Conservation (phyloP, 1,139 yeast genomes). For the Yamadazyma mexicana region DNA sequence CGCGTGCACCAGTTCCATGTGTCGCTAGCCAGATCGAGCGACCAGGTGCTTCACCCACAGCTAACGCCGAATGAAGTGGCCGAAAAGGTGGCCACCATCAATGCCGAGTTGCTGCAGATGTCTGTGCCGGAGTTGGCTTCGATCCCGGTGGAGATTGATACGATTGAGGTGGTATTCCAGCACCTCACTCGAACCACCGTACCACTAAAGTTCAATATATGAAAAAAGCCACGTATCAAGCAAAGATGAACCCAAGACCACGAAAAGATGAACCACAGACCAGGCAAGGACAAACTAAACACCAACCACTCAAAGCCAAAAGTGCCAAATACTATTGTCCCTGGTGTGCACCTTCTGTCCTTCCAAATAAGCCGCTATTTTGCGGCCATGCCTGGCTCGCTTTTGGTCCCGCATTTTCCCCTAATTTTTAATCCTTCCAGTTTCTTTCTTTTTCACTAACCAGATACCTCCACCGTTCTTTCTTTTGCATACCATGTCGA, state of each 20-base stretch:
- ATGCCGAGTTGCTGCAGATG: neutral
- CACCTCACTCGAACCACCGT: neutral
- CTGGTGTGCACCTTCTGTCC: too few relatives aligned
- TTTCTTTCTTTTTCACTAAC: too few relatives aligned
- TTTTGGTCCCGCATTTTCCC: too few relatives aligned
- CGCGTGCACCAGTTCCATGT: neutral
- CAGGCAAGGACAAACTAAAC: neutral
- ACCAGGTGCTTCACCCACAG: conserved; percentile 1
- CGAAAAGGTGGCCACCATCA: neutral
- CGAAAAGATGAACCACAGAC: neutral
- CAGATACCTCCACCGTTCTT: too few relatives aligned
- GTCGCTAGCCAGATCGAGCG: conserved; percentile 3
- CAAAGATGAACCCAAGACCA: neutral
- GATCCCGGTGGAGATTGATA: neutral
- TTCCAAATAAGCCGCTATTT: too few relatives aligned
- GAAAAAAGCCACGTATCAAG: neutral
- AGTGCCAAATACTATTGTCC: too few relatives aligned
- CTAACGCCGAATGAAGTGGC: neutral
- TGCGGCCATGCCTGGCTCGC: too few relatives aligned
- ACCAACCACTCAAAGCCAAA: neutral
- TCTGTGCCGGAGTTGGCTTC: neutral
- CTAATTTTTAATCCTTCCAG: too few relatives aligned
- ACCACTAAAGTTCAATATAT: neutral
- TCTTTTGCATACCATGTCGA: conserved; percentile 25
- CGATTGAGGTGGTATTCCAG: neutral